Evolutionary conservation across 2,329 filamentous ascomycete species (phyloP), one percentile per base, ranked within the genome.

Genomic region (Hypoxylon sp.): DNA sequence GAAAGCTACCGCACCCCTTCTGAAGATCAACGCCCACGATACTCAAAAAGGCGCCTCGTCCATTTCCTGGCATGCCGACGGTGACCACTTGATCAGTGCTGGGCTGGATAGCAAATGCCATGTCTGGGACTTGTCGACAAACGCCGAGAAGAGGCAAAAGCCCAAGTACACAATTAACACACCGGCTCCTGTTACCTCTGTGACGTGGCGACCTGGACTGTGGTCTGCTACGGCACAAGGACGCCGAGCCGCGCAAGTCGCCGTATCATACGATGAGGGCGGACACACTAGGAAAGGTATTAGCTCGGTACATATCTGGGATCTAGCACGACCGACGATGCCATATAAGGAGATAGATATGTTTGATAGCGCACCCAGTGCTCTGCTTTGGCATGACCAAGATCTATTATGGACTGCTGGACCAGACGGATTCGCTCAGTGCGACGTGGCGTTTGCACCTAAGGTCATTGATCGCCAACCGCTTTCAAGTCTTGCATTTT

Each of bases 51-150:
- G 80, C 0, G 83, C 82, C 61, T 75, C 79, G 2, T 77, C 82
- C 0, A 81, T 87, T 31, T 78, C 82, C 2, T 89, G 86, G 86
- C 86, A 89, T 59, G 81, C 83, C 0, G 85, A 88, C 63, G 86
- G 85, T 9, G 76, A 79, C n/a, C 83, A 88, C 60, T 70, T 88
- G 7, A 76, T 85, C 37, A 88, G 83, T 56, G 83, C 79, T 3
- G 84, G 84, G 5, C 73, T 79, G 57, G 86, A 89, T 63, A 78
- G 77, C 51, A 80, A 79, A 43, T 80, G 84, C 27, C 77, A 85
- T 60, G 80, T 88, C 4, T 89, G 86, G 86, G 83, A 88, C 61
- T 69, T 88, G 49, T 80, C 81, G 4, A 75, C 73, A 41, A 76
- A 74, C 5, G 82, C 80, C 11, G 83, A 87, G 59, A 83, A 84